Percentiles rank a stretch among this genome's conserved stretches.
Evolutionary conservation across 179 eudicot species (phyloP).

Genomic region (Patellifolia procumbens): DNA sequence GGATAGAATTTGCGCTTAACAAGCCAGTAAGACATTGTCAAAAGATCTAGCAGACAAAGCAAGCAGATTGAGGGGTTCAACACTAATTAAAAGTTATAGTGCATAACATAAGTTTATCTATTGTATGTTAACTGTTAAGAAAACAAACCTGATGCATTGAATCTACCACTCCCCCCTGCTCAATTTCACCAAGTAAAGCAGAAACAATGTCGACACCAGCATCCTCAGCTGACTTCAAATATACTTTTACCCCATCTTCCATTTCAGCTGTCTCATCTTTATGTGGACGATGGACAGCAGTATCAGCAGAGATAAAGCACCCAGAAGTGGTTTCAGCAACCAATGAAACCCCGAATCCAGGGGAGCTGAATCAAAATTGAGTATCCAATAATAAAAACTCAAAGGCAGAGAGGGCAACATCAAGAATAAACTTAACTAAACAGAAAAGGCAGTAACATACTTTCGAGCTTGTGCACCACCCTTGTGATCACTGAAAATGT

Average conservation of each 20-base stretch:
- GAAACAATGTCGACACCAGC: conserved; percentile 78
- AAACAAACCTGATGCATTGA: conserved; percentile 83
- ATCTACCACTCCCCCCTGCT: conserved; percentile 93
- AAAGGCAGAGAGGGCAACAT: no score
- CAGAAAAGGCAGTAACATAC: conserved; percentile 42
- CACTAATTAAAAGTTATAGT: no score
- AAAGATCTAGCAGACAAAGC: no score
- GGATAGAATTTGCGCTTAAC: no score
- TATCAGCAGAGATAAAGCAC: conserved; percentile 81
- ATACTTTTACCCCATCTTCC: conserved; percentile 51
- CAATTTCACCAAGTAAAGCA: conserved; percentile 67
- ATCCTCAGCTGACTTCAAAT: conserved; percentile 59
- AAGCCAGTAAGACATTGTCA: no score
- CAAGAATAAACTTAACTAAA: no score
- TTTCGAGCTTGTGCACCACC: conserved; percentile 75
- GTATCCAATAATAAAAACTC: background rate
- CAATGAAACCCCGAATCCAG: conserved; percentile 83
- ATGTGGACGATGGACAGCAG: conserved; percentile 55
- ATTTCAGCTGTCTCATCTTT: conserved; percentile 50
- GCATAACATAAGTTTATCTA: background rate
- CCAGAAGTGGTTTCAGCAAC: conserved; percentile 84
- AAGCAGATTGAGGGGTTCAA: no score
- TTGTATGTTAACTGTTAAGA: conserved; percentile 5
- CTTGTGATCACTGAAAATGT: conserved; percentile 80
- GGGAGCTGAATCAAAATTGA: conserved; percentile 56